Evolutionary conservation across 257 asterid species (phyloP).

Genomic region (Lycium barbarum): DNA sequence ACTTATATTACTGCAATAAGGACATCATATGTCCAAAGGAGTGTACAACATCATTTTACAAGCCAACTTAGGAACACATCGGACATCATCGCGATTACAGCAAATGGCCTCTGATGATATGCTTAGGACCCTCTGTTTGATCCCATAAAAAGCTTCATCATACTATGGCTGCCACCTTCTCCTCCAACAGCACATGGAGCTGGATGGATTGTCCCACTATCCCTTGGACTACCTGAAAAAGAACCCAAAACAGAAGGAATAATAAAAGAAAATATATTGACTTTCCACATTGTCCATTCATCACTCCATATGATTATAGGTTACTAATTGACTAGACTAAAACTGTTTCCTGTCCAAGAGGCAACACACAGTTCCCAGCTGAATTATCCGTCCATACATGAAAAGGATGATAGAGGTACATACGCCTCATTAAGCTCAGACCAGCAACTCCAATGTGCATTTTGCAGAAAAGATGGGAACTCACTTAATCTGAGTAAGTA

Average conservation of each 20-base stretch:
- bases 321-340: neutral
- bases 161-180: neutral
- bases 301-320: neutral
- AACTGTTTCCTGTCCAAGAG: neutral
- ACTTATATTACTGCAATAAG: too few species aligned
- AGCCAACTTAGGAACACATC: neutral
- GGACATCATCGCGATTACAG: neutral
- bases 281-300: neutral
- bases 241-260: neutral
- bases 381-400: neutral
- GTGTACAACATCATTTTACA: neutral
- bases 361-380: neutral
- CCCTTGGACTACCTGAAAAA: neutral
- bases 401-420: too few species aligned
- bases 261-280: too few species aligned
- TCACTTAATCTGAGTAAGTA: neutral
- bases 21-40: too few species aligned
- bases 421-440: too few species aligned
- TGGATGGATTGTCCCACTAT: slow-evolving; percentile 29
- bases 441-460: neutral
- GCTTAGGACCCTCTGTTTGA: neutral
- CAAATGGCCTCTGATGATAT: neutral
- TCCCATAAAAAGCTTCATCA: neutral
- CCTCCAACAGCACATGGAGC: neutral
- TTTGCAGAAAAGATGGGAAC: neutral